Evolutionary conservation across 306 rosid genomes (phyloP), one percentile per base, ranked within the genome.

Genomic region (Fagus sylvatica): DNA sequence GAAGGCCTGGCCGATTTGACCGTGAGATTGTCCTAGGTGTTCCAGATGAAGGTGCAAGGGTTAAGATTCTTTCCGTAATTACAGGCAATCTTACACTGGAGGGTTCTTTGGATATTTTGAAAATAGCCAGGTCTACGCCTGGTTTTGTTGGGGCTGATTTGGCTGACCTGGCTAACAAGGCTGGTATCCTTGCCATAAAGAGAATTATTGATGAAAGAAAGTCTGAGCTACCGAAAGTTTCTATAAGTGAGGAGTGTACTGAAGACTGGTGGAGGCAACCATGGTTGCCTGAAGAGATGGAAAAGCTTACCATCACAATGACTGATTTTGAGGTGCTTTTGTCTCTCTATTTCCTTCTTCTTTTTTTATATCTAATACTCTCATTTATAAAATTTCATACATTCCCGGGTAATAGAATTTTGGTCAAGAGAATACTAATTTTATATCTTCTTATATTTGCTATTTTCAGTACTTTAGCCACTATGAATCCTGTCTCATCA

Each of bases 141-240:
- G 98, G 97, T 68, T 94, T 85, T 88, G 98, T 94, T 77, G 98
- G 94, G 65, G 98, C 96, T 75, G 98, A 94, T 83, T 88, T 94
- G 88, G 74, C 74, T 33, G 94, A 91, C 53, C 78, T 94, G 71
- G 94, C 85, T n/a, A 79, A 88, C 85, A 89, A 86, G 81, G 98
- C 98, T 2, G 96, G 96, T 78, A 88, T 85, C 67, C 78, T 89
- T 76, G 93, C 98, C 46, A 78, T 90, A 91, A 92, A 89, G 82
- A 88, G 97, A 80, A 87, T 90, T 73, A 62, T 89, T 71, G 85
- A 79, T 79, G 87, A 90, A 78, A 85, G 87, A 76, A 91, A 76
- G 83, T 79, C 13, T 54, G 62, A 80, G 59, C 64, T 86, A 42
- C 84, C 88, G 72, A 83, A 78, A 41, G 84, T 62, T 80, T 30